Percentiles rank a stretch among this genome's conserved stretches.
phyloP scores from a whole-genome alignment of 495 filamentous ascomycete genomes.

The Podospora comata region DNA sequence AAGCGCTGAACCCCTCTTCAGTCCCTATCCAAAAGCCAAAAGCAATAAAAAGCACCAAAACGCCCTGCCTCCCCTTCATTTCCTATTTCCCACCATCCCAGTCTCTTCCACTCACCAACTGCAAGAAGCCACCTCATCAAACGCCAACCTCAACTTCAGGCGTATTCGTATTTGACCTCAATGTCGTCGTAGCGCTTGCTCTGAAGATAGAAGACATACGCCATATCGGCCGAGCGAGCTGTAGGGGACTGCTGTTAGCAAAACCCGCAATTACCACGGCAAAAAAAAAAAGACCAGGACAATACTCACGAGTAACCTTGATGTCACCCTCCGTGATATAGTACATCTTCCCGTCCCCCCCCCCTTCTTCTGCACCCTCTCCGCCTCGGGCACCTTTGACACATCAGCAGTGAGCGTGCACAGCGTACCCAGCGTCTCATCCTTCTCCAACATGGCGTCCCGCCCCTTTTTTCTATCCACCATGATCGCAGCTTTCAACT shows the following conservation, averaged over 20 bases:
- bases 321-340: constrained; percentile 31
- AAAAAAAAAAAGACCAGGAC: neutral
- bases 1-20: too few relatives aligned
- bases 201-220: neutral
- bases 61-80: too few relatives aligned
- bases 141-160: neutral
- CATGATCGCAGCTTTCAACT: neutral
- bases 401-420: neutral
- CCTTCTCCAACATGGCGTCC: neutral
- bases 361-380: neutral
- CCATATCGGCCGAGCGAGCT: neutral
- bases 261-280: neutral
- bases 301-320: constrained; percentile 31
- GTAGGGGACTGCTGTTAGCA: neutral
- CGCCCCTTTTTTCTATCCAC: neutral
- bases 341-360: constrained; percentile 17
- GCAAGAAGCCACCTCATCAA: neutral
- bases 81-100: neutral
- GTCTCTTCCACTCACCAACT: neutral
- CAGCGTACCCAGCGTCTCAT: neutral
- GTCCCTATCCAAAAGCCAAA: too few relatives aligned
- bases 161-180: neutral
- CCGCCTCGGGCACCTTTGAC: neutral
- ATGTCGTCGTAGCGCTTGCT: neutral
- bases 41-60: too few relatives aligned